Percentiles rank a stretch among this genome's conserved stretches.
phyloP scores from a whole-genome alignment of 257 asterid genomes.

The Solanum tacnaense region DNA sequence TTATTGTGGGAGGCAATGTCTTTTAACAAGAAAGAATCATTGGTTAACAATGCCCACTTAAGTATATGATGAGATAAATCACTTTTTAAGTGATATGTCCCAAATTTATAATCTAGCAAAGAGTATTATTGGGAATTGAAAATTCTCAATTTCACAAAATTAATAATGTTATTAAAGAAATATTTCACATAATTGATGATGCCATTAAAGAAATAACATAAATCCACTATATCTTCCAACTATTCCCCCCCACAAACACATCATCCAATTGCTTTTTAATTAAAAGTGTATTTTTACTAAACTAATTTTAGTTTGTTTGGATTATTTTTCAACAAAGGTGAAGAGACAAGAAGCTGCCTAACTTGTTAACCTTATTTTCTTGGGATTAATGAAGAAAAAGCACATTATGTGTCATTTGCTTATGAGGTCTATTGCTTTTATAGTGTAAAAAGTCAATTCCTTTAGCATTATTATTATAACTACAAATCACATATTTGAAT shows the following conservation, averaged over 20 bases:
- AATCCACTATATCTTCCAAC: not conserved
- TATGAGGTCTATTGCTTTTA: not conserved
- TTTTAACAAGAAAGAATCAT: not conserved
- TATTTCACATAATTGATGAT: not conserved
- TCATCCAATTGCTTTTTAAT: not conserved
- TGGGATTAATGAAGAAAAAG: not conserved
- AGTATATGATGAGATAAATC: not conserved
- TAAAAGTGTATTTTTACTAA: not conserved
- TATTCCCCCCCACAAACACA: not conserved
- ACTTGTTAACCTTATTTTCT: not conserved
- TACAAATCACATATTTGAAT: accelerated
- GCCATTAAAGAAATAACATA: not conserved
- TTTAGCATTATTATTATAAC: not conserved
- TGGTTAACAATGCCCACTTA: not conserved
- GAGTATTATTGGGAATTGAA: not conserved
- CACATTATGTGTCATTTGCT: not conserved
- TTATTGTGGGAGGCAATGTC: not conserved
- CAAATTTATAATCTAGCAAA: not conserved
- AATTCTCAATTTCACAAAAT: not conserved
- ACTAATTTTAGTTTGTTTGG: not conserved
- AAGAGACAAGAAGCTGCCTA: not conserved
- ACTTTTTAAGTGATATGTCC: not conserved
- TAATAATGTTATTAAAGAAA: not conserved
- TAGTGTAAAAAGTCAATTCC: not conserved
- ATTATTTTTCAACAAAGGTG: not conserved